Base-by-base conservation (phyloP, 2,329 filamentous ascomycete genomes). In the Xylaria sp. region DNA sequence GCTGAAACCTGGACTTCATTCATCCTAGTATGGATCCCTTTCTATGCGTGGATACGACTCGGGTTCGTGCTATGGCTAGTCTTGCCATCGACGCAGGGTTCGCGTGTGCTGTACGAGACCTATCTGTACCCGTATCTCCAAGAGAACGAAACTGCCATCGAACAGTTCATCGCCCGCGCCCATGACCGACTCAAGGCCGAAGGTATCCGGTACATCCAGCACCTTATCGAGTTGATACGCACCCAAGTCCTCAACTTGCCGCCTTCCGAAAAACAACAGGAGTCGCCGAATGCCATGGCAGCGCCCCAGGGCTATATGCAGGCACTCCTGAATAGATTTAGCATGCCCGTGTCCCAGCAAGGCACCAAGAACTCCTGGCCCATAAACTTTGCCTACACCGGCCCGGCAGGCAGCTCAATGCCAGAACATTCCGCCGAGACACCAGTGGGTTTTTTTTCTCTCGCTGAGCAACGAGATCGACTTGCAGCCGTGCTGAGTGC, bases 51-150 rank as follows among this genome's bases (percentile, higher is more conserved):
- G 83, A 80, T 96, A 69, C 91, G 94, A 65, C 84, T 97, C 57
- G 79, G 87, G 71, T 88, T 94, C 76, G 86, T 97, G 71, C 85
- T 94, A 66, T 99, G 97, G 78, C 90, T 99, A 63, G 92, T 97
- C 70, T 85, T 96, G n/a, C 94, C 93, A 0, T 93, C 96, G 75
- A 94, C 91, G n/a, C 93, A 97, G 73, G 94, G 94, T 73, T 92
- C 92, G 59, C 89, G 89, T 62, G 78, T 89, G 69, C 80, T 97
- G 65, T 99, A 97, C 79, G 85, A 92, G 70, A 82, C 86, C 63
- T 86, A 94, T 74, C 80, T 97, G 62, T 88, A 96, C 74, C 93
- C 93, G 0, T 96, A 93, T 78, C 86, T 99, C 54, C 81, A 86
- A 69, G 83, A 92, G 62, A 93, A 99, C 74, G 94, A 97, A 76